These are phyloP conservation scores for Isatis tinctoria DNA, from an alignment of 345 rosid genomes.

Conservation along the genomic window DNA sequence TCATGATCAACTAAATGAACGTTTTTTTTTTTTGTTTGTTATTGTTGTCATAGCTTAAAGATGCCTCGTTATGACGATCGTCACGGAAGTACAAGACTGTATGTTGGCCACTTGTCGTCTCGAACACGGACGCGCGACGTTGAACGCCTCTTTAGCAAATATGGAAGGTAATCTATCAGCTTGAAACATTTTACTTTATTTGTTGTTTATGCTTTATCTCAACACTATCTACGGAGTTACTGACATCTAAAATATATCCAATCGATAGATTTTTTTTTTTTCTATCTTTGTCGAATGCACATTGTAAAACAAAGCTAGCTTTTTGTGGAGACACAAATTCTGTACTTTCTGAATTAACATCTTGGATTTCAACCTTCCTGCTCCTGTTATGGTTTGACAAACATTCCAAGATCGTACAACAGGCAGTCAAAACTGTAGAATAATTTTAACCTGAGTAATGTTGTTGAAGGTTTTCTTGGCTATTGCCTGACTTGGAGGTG, in stretches of 20 bases:
- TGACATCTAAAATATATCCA: no score
- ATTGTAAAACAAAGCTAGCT: background rate
- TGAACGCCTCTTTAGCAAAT: slow-evolving; percentile 50
- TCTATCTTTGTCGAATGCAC: background rate
- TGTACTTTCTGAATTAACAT: background rate
- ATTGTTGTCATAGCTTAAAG: slow-evolving; percentile 10
- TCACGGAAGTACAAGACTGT: slow-evolving; percentile 41
- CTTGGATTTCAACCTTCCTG: background rate
- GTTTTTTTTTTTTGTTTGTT: background rate
- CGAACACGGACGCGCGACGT: slow-evolving; percentile 49
- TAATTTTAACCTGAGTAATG: slow-evolving; percentile 75
- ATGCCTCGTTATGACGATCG: slow-evolving; percentile 50
- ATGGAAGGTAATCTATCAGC: slow-evolving; percentile 42
- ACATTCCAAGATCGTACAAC: background rate
- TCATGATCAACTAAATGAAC: background rate
- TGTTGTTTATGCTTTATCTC: background rate
- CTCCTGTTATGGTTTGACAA: background rate
- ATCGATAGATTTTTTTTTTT: no score
- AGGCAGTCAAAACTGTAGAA: slow-evolving; percentile 21
- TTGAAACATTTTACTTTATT: background rate
- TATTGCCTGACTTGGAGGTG: slow-evolving; percentile 62
- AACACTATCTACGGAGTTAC: background rate
- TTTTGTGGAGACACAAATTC: background rate
- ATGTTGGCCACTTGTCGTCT: slow-evolving; percentile 48
- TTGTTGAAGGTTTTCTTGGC: slow-evolving; percentile 81